Evolutionary conservation across 352 stramenopile species (phyloP), one percentile per base, ranked within the genome.

Genomic region (Globisporangium barbulae): DNA sequence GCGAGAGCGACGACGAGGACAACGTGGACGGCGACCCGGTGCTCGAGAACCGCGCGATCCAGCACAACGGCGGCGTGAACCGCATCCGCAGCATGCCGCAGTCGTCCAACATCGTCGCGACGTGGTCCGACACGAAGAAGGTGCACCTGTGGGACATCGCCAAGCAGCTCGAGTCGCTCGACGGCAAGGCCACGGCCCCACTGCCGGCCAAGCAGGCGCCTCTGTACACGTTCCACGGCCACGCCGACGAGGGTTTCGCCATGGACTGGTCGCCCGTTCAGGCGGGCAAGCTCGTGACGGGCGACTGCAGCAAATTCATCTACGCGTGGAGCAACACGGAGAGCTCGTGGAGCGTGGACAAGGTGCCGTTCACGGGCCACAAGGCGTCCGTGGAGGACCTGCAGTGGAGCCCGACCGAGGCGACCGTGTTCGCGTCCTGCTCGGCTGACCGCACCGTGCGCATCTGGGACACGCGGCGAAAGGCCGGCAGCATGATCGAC

Each of bases 351-450:
- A 79, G 72, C 45, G 86, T 96, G 17, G 89, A 97, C 77, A 93
- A 93, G 72, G 79, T 89, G 35, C 92, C 93, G 8, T 98, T 97
- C 73, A 94, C 83, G 30, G 90, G 91, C 21, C 93, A 98, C 78
- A 90, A 88, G 64, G 80, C 71, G 58, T 98, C 91, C 25, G 94
- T 99, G 13, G 97, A 99, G 75, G 98, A 99, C 72, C 65, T 99
- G 53, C 97, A 99, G 74, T 99, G 97, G 97, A 98, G 87, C 67
- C 97, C 97, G 6, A 98, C 92, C 1, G 98, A 99, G 76, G 81
- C 75, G 2, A 98, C 95, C 5, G 97, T 99, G 37, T 98, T 99
- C 66, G 94, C 94, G 49, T 97, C 94, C 12, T 98, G 90, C 62
- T 98, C 96, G 65, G 92, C 94, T 10, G 97, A 98, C 72, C 87